These are phyloP conservation scores for Sparassis latifolia DNA, from an alignment of 1,284 basidiomycete species.

Conservation along the genomic window DNA sequence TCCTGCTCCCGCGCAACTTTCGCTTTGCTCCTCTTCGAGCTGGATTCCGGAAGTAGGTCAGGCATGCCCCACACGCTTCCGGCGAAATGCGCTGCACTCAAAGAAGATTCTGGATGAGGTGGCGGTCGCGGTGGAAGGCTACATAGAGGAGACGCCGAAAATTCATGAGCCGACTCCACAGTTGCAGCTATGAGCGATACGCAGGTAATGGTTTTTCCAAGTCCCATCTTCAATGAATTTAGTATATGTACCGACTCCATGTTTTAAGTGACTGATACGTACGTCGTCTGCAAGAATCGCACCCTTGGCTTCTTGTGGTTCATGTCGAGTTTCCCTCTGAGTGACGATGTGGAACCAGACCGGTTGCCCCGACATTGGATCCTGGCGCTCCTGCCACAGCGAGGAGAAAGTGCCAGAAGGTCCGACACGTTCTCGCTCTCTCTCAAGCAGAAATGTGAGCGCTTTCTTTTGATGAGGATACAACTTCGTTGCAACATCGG, in stretches of 20 bases:
- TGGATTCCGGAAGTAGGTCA: slow-evolving; percentile 21
- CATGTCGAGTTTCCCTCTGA: slow-evolving; percentile 60
- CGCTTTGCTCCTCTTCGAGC: slow-evolving; percentile 50
- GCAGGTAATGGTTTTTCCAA: slow-evolving; percentile 95
- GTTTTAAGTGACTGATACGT: slow-evolving; percentile 27
- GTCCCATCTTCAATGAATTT: slow-evolving; percentile 71
- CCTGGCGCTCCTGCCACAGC: slow-evolving; percentile 65
- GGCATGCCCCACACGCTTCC: slow-evolving; percentile 85
- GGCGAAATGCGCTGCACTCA: slow-evolving; percentile 62
- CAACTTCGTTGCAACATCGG: slow-evolving; percentile 83
- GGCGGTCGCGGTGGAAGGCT: slow-evolving; percentile 32
- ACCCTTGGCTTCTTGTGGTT: slow-evolving; percentile 78
- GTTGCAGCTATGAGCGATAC: slow-evolving; percentile 91
- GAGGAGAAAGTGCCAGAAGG: slow-evolving; percentile 57
- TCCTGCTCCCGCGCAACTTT: slow-evolving; percentile 60
- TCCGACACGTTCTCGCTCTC: slow-evolving; percentile 69
- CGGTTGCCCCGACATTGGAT: slow-evolving; percentile 41
- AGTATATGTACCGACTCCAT: not conserved
- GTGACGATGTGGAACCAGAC: slow-evolving; percentile 86
- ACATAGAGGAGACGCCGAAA: slow-evolving; percentile 53
- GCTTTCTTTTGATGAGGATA: slow-evolving; percentile 99
- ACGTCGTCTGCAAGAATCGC: slow-evolving; percentile 93
- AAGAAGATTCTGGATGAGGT: slow-evolving; percentile 30
- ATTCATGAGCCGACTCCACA: slow-evolving; percentile 61
- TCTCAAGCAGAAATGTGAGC: slow-evolving; percentile 91